phyloP scores from a whole-genome alignment of 345 rosid genomes.

The Orychophragmus violaceus region DNA sequence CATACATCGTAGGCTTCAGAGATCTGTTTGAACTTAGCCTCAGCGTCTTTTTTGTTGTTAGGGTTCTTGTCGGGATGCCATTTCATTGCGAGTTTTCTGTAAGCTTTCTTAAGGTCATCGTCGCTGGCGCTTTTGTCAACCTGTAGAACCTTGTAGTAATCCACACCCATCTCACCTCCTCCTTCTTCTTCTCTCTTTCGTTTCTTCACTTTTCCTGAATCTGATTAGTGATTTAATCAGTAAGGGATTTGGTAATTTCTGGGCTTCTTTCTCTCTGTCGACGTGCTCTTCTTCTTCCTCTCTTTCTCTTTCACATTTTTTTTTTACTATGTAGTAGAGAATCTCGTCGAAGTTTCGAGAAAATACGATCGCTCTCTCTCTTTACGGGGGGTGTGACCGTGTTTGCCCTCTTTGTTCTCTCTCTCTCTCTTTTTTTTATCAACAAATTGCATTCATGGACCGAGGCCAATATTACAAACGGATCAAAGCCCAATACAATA shows the following conservation, averaged over 20 bases:
- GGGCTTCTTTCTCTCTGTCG: neutral
- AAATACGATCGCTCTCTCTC: neutral
- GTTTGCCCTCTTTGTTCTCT: neutral
- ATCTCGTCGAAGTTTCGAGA: conserved; percentile 27
- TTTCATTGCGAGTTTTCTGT: conserved; percentile 44
- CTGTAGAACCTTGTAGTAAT: conserved; percentile 53
- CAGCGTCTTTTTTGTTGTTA: conserved; percentile 56
- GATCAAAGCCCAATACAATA: too few relatives aligned
- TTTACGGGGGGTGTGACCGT: conserved; percentile 19
- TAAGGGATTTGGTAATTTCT: neutral
- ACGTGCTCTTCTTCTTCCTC: neutral
- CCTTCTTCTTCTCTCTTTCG: conserved; percentile 24
- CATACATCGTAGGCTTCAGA: conserved; percentile 67
- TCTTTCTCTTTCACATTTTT: neutral
- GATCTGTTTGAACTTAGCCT: conserved; percentile 64
- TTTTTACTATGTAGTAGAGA: neutral
- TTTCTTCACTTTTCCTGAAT: conserved; percentile 20
- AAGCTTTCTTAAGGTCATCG: conserved; percentile 62
- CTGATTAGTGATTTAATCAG: neutral
- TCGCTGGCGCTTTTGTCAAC: conserved; percentile 52
- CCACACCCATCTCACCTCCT: conserved; percentile 45
- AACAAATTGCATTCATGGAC: too few relatives aligned
- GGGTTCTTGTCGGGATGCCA: conserved; percentile 41
- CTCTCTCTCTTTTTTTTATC: too few relatives aligned
- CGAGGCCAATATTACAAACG: too few relatives aligned